These are phyloP conservation scores for Neurospora terricola DNA, from an alignment of 495 filamentous ascomycete genomes.

Conservation along the genomic window DNA sequence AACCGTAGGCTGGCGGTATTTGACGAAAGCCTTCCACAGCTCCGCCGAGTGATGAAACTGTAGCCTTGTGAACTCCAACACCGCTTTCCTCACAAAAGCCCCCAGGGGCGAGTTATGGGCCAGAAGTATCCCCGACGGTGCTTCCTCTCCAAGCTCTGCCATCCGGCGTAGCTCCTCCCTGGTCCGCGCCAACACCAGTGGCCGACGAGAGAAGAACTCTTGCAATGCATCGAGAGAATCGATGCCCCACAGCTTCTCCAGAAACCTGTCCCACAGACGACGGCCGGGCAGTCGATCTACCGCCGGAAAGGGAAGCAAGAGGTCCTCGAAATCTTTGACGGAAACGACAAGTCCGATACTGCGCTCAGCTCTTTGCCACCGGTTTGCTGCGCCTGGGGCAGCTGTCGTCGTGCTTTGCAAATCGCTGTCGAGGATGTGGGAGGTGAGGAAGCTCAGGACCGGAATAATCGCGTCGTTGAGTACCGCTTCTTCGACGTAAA, in stretches of 20 bases:
- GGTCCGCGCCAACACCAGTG: constrained; percentile 49
- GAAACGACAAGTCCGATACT: constrained; percentile 44
- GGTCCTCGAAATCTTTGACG: constrained; percentile 57
- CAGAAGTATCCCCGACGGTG: constrained; percentile 37
- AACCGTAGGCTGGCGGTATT: constrained; percentile 68
- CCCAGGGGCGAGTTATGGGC: constrained; percentile 71
- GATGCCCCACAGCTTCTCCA: constrained; percentile 76
- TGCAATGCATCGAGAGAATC: constrained; percentile 70
- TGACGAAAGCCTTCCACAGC: constrained; percentile 71
- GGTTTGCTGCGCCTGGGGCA: constrained; percentile 7
- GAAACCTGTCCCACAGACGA: constrained; percentile 72
- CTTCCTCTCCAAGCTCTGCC: constrained; percentile 16
- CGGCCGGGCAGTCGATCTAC: constrained; percentile 63
- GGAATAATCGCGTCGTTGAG: constrained; percentile 68
- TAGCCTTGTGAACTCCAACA: constrained; percentile 69
- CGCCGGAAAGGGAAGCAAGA: constrained; percentile 45
- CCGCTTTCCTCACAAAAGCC: constrained; percentile 65
- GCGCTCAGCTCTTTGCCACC: constrained; percentile 31
- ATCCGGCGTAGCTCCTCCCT: constrained; percentile 45
- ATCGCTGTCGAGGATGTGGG: constrained; percentile 51
- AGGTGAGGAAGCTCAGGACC: constrained; percentile 77
- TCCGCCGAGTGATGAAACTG: constrained; percentile 66
- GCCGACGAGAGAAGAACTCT: constrained; percentile 55
- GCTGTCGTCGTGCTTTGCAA: constrained; percentile 3
- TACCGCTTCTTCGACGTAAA: constrained; percentile 67